A percentile compares a stretch with the other conserved stretches of the same genome.
Conservation (phyloP, 179 eudicot species). For the Corrigiola litoralis region DNA sequence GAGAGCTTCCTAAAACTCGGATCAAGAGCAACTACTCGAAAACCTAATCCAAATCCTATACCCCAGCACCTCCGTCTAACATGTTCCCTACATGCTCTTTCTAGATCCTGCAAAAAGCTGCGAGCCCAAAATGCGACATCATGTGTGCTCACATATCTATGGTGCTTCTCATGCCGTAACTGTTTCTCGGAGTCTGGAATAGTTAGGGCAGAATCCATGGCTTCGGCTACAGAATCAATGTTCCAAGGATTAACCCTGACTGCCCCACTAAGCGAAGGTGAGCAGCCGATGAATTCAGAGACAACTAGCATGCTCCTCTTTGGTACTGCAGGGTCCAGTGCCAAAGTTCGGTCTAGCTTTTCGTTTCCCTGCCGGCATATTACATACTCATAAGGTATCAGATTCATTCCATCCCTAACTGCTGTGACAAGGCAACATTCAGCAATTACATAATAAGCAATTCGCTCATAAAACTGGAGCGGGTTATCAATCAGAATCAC, state of each 20-base stretch:
- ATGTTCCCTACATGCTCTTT: conserved; percentile 84
- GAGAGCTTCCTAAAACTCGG: conserved; percentile 83
- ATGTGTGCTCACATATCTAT: conserved; percentile 79
- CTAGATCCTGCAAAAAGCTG: conserved; percentile 84
- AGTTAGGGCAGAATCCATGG: conserved; percentile 67
- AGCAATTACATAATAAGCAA: conserved; percentile 76
- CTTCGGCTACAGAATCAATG: conserved; percentile 70
- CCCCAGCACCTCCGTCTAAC: conserved; percentile 79
- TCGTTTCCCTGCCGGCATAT: conserved; percentile 75
- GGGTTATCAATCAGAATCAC: conserved; percentile 64
- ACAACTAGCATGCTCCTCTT: conserved; percentile 94
- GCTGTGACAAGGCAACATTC: conserved; percentile 94
- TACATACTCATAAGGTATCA: conserved; percentile 85
- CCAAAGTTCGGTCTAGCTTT: conserved; percentile 51
- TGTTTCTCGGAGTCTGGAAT: conserved; percentile 68
- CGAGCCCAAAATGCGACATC: conserved; percentile 91
- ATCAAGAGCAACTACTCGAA: conserved; percentile 79
- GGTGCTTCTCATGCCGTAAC: conserved; percentile 84
- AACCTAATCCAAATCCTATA: conserved; percentile 88
- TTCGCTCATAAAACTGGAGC: conserved; percentile 71
- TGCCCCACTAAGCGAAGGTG: conserved; percentile 93
- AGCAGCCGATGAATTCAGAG: conserved; percentile 90
- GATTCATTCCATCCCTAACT: conserved; percentile 94
- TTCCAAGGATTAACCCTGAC: conserved; percentile 95
- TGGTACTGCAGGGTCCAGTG: conserved; percentile 40